Conservation (phyloP, 2,329 filamentous ascomycete genomes). For the Orbilia ellipsospora region DNA sequence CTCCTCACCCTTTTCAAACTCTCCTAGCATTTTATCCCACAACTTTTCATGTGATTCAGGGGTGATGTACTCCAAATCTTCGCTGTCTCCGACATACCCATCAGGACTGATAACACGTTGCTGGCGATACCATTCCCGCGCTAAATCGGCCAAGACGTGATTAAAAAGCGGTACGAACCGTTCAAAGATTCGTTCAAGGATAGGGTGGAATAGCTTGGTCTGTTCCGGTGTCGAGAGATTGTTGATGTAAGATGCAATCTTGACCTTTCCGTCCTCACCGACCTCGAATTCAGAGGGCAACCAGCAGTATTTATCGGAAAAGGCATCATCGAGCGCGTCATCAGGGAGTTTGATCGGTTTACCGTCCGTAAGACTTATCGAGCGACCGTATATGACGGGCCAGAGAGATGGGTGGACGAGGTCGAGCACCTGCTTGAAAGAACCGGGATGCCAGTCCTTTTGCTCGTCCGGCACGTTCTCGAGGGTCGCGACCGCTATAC, state of each 20-base stretch:
- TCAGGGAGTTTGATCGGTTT: conserved; percentile 43
- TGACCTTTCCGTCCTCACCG: conserved; percentile 35
- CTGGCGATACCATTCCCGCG: not conserved
- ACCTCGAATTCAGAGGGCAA: conserved; percentile 47
- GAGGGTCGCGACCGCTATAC: conserved; percentile 64
- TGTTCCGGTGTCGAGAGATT: conserved; percentile 31
- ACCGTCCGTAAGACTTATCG: conserved; percentile 27
- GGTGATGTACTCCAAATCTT: conserved; percentile 25
- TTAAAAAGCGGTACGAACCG: conserved; percentile 51
- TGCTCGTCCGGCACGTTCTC: conserved; percentile 66
- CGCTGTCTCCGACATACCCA: conserved; percentile 4
- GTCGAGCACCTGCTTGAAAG: conserved; percentile 70
- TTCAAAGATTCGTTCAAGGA: conserved; percentile 48
- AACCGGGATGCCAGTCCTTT: conserved; percentile 73
- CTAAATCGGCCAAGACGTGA: conserved; percentile 40
- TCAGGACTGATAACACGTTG: conserved; percentile 8
- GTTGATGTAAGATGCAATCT: conserved; percentile 49
- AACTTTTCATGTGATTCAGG: conserved; percentile 7
- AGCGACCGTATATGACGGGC: conserved; percentile 68
- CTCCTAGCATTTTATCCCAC: conserved; percentile 24
- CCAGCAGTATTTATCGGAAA: conserved; percentile 45
- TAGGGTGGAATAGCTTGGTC: conserved; percentile 36
- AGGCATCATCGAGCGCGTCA: conserved; percentile 19
- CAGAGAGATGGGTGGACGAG: conserved; percentile 74
- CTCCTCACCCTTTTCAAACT: conserved; percentile 40